These are phyloP conservation scores for Beauveria asiatica DNA, from an alignment of 2,329 filamentous ascomycete species.

Conservation along the genomic window DNA sequence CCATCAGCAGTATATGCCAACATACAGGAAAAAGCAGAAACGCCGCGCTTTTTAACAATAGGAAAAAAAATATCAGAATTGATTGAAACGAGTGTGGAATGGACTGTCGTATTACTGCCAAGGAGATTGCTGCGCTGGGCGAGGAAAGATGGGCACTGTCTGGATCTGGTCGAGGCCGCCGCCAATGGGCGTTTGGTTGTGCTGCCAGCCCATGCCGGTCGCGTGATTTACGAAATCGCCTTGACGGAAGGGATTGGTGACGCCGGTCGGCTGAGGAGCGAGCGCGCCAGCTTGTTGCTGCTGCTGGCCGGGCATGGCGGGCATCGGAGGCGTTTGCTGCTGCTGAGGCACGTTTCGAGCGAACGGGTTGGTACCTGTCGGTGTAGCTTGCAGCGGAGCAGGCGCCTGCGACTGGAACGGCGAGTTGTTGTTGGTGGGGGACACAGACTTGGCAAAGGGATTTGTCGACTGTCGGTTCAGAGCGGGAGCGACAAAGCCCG, in stretches of 20 bases:
- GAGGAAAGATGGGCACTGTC: constrained; percentile 78
- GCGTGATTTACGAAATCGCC: constrained; percentile 82
- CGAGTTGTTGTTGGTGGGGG: constrained; percentile 25
- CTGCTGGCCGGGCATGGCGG: background rate
- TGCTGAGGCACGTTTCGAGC: constrained; percentile 34
- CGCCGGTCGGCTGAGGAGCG: constrained; percentile 71
- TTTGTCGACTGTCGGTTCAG: constrained; percentile 65
- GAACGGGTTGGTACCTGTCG: constrained; percentile 53
- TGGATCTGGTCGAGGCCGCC: constrained; percentile 71
- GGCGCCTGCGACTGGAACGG: constrained; percentile 35
- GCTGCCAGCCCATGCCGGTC: constrained; percentile 84
- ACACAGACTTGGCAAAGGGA: constrained; percentile 63
- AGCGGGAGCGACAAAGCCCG: constrained; percentile 25
- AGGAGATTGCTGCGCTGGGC: constrained; percentile 57
- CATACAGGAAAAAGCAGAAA: constrained; percentile 16
- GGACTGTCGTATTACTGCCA: constrained; percentile 43
- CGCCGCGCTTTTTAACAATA: constrained; percentile 9
- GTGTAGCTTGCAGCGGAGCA: constrained; percentile 37
- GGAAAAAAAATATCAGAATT: background rate
- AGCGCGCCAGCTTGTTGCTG: constrained; percentile 43
- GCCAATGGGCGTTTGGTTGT: constrained; percentile 68
- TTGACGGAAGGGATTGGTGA: constrained; percentile 91
- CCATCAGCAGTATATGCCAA: background rate
- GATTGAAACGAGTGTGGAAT: constrained; percentile 5
- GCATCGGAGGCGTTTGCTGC: constrained; percentile 1